Conservation (phyloP, 345 rosid species). For the Salix koriyanagi region DNA sequence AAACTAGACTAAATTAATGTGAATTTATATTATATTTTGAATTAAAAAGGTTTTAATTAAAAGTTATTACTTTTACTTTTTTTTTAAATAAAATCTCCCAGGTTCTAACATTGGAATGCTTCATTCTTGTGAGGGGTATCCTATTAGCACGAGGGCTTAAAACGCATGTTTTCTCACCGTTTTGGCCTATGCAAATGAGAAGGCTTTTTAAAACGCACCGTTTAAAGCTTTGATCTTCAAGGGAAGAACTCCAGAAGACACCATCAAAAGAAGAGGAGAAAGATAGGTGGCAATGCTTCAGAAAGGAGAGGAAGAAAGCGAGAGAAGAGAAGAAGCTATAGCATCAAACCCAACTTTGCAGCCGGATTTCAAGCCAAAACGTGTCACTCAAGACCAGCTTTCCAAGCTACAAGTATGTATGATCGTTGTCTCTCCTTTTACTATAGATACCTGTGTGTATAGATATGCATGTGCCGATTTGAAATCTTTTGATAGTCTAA, state of each 20-base stretch:
- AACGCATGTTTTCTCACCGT: not conserved
- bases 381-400: slow-evolving; percentile 41
- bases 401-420: slow-evolving; percentile 54
- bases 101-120: too few relatives aligned
- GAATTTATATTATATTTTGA: too few relatives aligned
- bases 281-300: not conserved
- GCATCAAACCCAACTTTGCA: slow-evolving; percentile 43
- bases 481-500: too few relatives aligned
- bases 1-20: too few relatives aligned
- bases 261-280: not conserved
- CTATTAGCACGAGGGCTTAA: not conserved
- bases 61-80: too few relatives aligned
- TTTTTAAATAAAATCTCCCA: too few relatives aligned
- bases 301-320: slow-evolving; percentile 35
- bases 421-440: too few relatives aligned
- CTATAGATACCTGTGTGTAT: too few relatives aligned
- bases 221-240: not conserved
- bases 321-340: slow-evolving; percentile 49
- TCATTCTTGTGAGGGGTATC: too few relatives aligned
- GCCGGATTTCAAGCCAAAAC: slow-evolving; percentile 37
- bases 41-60: too few relatives aligned
- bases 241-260: not conserved
- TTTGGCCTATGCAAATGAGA: not conserved
- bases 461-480: not conserved
- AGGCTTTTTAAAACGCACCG: not conserved